Conservation (phyloP, 1,139 yeast genomes). For the Arxiozyma slooffiae region DNA sequence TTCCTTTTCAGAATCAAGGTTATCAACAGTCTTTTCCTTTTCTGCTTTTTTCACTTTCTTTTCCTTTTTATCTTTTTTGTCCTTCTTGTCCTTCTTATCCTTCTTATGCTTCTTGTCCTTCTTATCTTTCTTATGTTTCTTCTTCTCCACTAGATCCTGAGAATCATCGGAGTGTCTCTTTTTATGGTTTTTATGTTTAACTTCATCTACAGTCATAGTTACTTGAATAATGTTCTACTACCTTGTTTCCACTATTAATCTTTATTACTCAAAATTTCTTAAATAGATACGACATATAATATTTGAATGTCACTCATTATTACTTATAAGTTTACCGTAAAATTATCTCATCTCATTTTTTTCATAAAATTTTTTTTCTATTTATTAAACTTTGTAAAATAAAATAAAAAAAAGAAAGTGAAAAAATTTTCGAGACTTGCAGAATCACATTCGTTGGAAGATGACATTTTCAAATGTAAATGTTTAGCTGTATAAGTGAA, state of each 20-base stretch:
- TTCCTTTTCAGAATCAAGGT: not conserved
- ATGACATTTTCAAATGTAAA: not conserved
- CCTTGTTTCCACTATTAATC: not conserved
- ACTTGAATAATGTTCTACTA: not conserved
- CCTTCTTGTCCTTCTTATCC: constrained; percentile 9
- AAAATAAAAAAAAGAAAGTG: not conserved
- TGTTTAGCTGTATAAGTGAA: too few relatives aligned
- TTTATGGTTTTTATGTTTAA: constrained; percentile 32
- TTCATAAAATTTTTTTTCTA: not conserved
- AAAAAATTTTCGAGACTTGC: not conserved
- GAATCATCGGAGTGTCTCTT: constrained; percentile 27
- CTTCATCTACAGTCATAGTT: constrained; percentile 38
- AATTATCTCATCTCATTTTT: constrained; percentile 13
- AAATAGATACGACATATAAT: too few relatives aligned
- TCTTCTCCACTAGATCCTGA: constrained; percentile 22
- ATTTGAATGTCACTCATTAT: too few relatives aligned
- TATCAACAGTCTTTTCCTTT: not conserved
- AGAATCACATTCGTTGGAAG: not conserved
- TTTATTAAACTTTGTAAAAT: not conserved
- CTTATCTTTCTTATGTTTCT: constrained; percentile 30
- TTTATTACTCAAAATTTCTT: not conserved
- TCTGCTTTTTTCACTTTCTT: constrained; percentile 16
- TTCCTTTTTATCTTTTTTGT: not conserved
- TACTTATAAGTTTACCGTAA: too few relatives aligned
- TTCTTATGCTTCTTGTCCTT: too few relatives aligned